A percentile compares a stretch with the other conserved stretches of the same genome.
Evolutionary conservation across 805 yeast genomes (phyloP).

Genomic region (Ogataea minuta): DNA sequence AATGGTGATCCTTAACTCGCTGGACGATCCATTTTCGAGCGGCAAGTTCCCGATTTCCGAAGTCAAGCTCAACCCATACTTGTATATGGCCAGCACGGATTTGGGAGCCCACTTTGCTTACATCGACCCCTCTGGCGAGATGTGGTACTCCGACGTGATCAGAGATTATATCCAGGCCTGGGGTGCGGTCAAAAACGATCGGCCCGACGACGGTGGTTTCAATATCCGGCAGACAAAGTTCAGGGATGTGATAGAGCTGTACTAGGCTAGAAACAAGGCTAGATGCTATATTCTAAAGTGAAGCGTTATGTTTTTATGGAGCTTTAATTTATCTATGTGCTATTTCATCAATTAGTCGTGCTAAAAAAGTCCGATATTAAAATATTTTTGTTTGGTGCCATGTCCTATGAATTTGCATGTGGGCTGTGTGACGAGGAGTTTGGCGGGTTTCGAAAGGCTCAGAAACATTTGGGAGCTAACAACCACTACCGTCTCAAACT

Average conservation of each 20-base stretch:
- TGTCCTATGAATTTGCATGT: slow-evolving; percentile 5
- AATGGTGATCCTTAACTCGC: slow-evolving; percentile 53
- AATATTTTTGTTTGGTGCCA: not conserved
- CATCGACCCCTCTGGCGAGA: slow-evolving; percentile 40
- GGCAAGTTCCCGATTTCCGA: slow-evolving; percentile 52
- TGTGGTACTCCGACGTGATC: slow-evolving; percentile 48
- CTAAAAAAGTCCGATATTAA: not conserved
- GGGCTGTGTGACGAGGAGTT: slow-evolving; percentile 11
- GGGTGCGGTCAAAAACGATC: slow-evolving; percentile 18
- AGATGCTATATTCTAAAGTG: too few relatives aligned
- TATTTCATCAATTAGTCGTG: not conserved
- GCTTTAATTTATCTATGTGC: too few relatives aligned
- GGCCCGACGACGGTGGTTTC: slow-evolving; percentile 22
- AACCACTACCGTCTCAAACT: slow-evolving; percentile 7
- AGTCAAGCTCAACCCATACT: slow-evolving; percentile 53
- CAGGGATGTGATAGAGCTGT: slow-evolving; percentile 16
- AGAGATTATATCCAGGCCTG: slow-evolving; percentile 41
- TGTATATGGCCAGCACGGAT: slow-evolving; percentile 55
- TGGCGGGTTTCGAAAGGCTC: slow-evolving; percentile 11
- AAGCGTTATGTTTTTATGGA: too few relatives aligned
- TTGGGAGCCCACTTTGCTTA: slow-evolving; percentile 72
- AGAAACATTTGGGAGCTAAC: slow-evolving; percentile 6
- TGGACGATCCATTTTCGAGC: slow-evolving; percentile 67
- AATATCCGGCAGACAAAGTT: slow-evolving; percentile 19
- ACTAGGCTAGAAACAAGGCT: too few relatives aligned